phyloP scores from a whole-genome alignment of 2,329 filamentous ascomycete species.

The Aaosphaeria arxii region DNA sequence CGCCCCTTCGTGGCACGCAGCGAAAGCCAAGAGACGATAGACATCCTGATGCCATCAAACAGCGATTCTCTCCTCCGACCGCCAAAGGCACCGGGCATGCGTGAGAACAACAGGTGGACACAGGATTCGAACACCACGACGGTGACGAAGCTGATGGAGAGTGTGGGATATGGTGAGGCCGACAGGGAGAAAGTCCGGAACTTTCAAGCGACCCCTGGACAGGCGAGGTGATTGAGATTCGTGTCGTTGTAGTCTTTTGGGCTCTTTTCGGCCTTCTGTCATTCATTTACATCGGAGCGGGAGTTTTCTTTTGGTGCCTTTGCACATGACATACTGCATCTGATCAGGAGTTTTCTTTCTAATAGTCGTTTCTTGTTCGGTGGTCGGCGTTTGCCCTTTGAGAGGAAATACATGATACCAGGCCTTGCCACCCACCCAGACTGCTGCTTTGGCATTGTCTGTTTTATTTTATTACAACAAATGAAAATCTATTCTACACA shows the following conservation, averaged over 20 bases:
- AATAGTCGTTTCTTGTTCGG: too few species aligned
- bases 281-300: neutral
- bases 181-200: slow-evolving; percentile 24
- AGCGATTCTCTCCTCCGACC: slow-evolving; percentile 26
- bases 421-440: slow-evolving; percentile 6
- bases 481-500: too few species aligned
- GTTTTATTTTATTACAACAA: too few species aligned
- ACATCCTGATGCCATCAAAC: slow-evolving; percentile 41
- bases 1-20: slow-evolving; percentile 16
- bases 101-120: slow-evolving; percentile 28
- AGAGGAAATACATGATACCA: slow-evolving; percentile 11
- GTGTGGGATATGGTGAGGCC: slow-evolving; percentile 38
- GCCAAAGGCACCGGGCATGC: slow-evolving; percentile 28
- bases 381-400: neutral
- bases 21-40: slow-evolving; percentile 43
- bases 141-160: slow-evolving; percentile 42
- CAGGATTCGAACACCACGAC: slow-evolving; percentile 33
- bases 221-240: neutral
- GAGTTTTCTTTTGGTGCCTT: neutral
- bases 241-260: neutral
- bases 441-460: too few species aligned
- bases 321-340: slow-evolving; percentile 1
- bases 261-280: neutral
- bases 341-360: neutral
- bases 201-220: slow-evolving; percentile 13